A percentile compares a stretch with the other conserved stretches of the same genome.
Evolutionary conservation across 1,284 basidiomycete genomes (phyloP).

Genomic region (Pyrrhoderma noxium): DNA sequence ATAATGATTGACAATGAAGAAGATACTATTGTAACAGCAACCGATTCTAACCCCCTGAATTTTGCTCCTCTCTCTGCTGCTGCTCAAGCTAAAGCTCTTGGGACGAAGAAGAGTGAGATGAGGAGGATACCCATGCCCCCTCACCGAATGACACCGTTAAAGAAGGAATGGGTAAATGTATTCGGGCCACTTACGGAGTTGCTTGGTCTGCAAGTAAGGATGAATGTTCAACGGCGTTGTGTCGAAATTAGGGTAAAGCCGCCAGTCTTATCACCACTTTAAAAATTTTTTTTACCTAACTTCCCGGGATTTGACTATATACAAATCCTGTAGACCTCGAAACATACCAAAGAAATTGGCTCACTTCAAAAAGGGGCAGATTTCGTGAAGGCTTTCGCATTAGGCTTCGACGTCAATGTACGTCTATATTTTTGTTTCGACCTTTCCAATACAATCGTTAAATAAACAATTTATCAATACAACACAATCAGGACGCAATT

Average conservation of each 20-base stretch:
- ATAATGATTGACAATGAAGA: conserved; percentile 55
- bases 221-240: conserved; percentile 86
- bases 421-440: conserved; percentile 25
- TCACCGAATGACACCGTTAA: conserved; percentile 95
- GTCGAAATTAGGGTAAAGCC: conserved; percentile 91
- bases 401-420: conserved; percentile 93
- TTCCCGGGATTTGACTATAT: conserved; percentile 4
- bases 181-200: conserved; percentile 96
- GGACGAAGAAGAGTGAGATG: conserved; percentile 61
- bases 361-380: conserved; percentile 97
- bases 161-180: conserved; percentile 96
- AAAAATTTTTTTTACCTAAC: conserved; percentile 7
- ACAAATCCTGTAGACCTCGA: conserved; percentile 82
- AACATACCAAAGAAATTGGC: conserved; percentile 86
- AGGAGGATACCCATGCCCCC: conserved; percentile 87
- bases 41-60: conserved; percentile 42
- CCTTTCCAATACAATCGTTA: background rate
- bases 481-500: conserved; percentile 72
- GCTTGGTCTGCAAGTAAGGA: conserved; percentile 88
- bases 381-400: conserved; percentile 91
- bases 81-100: conserved; percentile 42
- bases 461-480: background rate
- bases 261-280: conserved; percentile 25
- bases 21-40: conserved; percentile 22
- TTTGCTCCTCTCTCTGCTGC: conserved; percentile 60